Conservation (phyloP, 441 rosid species). For the Corymbia calophylla region DNA sequence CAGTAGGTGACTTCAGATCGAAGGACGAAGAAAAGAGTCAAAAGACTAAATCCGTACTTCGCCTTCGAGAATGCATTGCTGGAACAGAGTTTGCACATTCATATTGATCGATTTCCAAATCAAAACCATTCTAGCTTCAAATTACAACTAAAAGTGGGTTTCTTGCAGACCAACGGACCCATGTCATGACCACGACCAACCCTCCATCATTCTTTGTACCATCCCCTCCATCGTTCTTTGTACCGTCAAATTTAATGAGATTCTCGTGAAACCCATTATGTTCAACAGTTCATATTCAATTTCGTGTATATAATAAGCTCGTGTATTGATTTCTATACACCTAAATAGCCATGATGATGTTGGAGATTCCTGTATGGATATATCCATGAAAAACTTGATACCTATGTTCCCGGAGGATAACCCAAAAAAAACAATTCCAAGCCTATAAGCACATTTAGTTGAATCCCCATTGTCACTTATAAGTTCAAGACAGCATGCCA, state of each 20-base stretch:
- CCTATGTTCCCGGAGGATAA: accelerated
- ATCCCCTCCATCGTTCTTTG: not conserved
- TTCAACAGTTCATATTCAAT: accelerated
- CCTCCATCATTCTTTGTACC: no score
- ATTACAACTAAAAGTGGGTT: not conserved
- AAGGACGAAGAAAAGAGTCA: not conserved
- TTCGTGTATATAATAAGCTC: not conserved
- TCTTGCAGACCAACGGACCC: not conserved
- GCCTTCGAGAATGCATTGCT: not conserved
- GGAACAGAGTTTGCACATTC: not conserved
- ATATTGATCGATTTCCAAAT: not conserved
- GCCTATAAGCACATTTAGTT: no score
- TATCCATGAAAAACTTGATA: accelerated
- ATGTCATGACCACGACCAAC: no score
- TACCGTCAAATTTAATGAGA: not conserved
- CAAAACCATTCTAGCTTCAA: not conserved
- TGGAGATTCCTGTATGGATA: not conserved
- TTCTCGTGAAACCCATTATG: accelerated
- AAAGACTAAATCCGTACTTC: not conserved
- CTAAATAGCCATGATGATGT: not conserved
- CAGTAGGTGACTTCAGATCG: not conserved
- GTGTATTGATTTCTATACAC: accelerated
- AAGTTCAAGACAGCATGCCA: not conserved
- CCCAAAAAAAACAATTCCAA: not conserved
- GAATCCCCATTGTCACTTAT: no score